phyloP scores from a whole-genome alignment of 1,284 basidiomycete genomes.

The Rhodotorula sp. region DNA sequence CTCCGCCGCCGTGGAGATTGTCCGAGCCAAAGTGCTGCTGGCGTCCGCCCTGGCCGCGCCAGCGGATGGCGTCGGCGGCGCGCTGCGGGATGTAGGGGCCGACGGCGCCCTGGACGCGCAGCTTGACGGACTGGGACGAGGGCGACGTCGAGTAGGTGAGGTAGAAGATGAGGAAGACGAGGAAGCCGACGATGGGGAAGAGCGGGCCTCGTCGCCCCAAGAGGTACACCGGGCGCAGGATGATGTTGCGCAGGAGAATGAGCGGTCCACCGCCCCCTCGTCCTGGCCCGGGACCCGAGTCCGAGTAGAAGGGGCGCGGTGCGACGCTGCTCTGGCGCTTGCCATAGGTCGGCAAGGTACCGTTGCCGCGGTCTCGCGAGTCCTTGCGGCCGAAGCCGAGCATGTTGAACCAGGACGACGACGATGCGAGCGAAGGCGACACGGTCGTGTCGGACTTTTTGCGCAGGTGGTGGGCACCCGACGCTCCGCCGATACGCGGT shows the following conservation, averaged over 20 bases:
- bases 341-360: constrained; percentile 28
- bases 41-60: constrained; percentile 13
- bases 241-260: constrained; percentile 24
- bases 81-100: constrained; percentile 42
- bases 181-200: constrained; percentile 27
- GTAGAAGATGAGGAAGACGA: constrained; percentile 31
- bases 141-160: constrained; percentile 38
- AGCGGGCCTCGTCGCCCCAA: constrained; percentile 38
- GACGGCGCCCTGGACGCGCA: constrained; percentile 38
- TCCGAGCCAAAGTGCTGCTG: constrained; percentile 9
- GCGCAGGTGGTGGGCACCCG: not conserved
- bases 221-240: constrained; percentile 41
- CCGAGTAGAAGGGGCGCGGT: constrained; percentile 29
- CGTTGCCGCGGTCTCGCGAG: constrained; percentile 1
- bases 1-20: constrained; percentile 20
- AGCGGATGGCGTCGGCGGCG: constrained; percentile 36
- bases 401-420: not conserved
- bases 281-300: not conserved
- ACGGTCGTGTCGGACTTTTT: constrained; percentile 10
- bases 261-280: not conserved
- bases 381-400: not conserved
- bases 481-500: not conserved
- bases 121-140: constrained; percentile 32
- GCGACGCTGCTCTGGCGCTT: constrained; percentile 1
- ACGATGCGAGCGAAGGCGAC: not conserved